These are phyloP conservation scores for Physcomitrium patens DNA, from an alignment of 225 moss, liverwort and hornwort species.

Conservation along the genomic window DNA sequence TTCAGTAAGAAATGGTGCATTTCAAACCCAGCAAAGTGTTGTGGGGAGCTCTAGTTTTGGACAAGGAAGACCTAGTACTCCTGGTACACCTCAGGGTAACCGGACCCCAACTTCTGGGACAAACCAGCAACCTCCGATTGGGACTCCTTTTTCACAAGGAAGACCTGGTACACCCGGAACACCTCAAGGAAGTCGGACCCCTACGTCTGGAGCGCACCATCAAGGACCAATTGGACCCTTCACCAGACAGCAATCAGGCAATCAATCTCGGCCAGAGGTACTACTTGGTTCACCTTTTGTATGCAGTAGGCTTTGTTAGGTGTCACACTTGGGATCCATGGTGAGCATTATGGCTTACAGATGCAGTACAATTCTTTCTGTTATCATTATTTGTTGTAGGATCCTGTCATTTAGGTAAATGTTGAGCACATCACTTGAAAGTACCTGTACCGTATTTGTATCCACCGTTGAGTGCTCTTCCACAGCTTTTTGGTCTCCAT, in stretches of 20 bases:
- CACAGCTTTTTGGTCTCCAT: neutral
- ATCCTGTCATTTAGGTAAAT: neutral
- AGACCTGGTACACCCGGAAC: conserved; percentile 58
- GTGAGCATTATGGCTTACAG: neutral
- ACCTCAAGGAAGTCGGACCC: conserved; percentile 38
- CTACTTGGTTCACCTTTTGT: neutral
- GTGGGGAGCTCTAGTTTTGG: conserved; percentile 43
- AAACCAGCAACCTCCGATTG: conserved; percentile 38
- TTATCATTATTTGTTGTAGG: conserved; percentile 15
- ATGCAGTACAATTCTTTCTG: neutral
- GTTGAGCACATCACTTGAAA: conserved; percentile 17
- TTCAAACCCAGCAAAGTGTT: conserved; percentile 44
- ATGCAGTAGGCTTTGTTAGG: neutral
- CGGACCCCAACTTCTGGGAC: conserved; percentile 29
- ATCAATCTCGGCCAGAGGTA: conserved; percentile 55
- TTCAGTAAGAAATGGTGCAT: conserved; percentile 35
- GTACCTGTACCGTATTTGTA: conserved; percentile 5
- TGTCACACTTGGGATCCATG: conserved; percentile 3
- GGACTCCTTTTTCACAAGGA: conserved; percentile 49
- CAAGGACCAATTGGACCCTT: conserved; percentile 47
- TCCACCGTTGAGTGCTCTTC: neutral
- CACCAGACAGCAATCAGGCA: conserved; percentile 48
- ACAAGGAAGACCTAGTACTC: conserved; percentile 55
- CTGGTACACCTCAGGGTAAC: conserved; percentile 48
- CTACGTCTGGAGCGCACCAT: conserved; percentile 36